Evolutionary conservation across 495 filamentous ascomycete genomes (phyloP).

Genomic region (Tuber magnatum): DNA sequence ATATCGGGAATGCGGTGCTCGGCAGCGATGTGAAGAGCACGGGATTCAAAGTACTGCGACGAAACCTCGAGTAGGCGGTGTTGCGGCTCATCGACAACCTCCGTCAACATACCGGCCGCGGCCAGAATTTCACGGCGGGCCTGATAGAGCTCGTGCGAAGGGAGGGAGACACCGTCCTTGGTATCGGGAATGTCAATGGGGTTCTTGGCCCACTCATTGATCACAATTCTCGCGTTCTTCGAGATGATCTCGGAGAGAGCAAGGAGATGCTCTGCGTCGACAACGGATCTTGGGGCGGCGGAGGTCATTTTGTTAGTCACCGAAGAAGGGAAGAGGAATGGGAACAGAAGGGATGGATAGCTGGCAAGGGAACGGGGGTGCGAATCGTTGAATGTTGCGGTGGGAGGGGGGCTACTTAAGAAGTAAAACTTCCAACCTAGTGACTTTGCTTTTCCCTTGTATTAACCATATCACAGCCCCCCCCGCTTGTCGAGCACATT

Average conservation of each 20-base stretch:
- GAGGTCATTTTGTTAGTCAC: conserved; percentile 6
- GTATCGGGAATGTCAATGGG: background rate
- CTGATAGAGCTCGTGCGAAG: conserved; percentile 32
- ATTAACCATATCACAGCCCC: background rate
- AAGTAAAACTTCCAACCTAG: background rate
- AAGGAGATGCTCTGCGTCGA: conserved; percentile 13
- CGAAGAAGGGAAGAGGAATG: background rate
- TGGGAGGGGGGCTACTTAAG: background rate
- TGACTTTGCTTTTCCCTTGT: background rate
- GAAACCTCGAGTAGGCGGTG: conserved; percentile 38
- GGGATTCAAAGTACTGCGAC: conserved; percentile 40
- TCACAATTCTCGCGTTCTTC: conserved; percentile 19
- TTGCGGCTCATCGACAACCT: conserved; percentile 38
- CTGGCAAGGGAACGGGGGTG: background rate
- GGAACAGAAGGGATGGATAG: background rate
- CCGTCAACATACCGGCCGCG: conserved; percentile 38
- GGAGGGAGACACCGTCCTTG: conserved; percentile 20
- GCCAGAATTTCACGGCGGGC: conserved; percentile 38
- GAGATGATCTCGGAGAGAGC: conserved; percentile 10
- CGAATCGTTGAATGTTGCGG: background rate
- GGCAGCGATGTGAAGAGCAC: conserved; percentile 40
- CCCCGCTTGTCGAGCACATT: background rate
- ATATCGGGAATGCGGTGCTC: conserved; percentile 41
- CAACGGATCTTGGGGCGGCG: conserved; percentile 7
- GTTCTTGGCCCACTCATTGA: conserved; percentile 29